Conservation (phyloP, 176 grass and related monocot species). For the Thinopyrum elongatum region DNA sequence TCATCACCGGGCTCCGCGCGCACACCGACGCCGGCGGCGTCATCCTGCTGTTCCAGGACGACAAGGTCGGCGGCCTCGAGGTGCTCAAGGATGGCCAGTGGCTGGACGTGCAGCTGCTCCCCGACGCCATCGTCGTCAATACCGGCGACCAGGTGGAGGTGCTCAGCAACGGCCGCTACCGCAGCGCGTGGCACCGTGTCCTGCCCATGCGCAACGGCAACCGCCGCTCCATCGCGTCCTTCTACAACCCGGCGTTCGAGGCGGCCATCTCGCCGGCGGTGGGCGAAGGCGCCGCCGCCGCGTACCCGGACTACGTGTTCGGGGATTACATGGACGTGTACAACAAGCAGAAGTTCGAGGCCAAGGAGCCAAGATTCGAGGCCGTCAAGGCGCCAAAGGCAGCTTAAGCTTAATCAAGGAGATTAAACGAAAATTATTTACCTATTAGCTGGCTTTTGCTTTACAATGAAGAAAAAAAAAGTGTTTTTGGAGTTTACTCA, state of each 20-base stretch:
- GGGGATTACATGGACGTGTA: constrained; percentile 66
- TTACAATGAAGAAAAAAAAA: no score
- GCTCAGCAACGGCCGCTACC: constrained; percentile 58
- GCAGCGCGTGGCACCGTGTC: constrained; percentile 70
- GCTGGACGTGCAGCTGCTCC: constrained; percentile 59
- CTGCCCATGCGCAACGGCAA: constrained; percentile 57
- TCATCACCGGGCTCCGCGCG: constrained; percentile 52
- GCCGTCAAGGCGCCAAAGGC: constrained; percentile 33
- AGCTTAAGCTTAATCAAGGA: neutral
- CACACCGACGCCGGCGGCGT: constrained; percentile 75
- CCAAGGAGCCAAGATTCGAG: constrained; percentile 52
- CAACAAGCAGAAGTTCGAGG: constrained; percentile 47
- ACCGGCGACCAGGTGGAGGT: constrained; percentile 78
- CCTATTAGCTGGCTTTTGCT: no score
- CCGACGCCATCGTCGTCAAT: constrained; percentile 62
- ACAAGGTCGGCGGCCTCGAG: constrained; percentile 54
- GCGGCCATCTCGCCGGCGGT: constrained; percentile 41
- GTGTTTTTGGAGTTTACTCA: no score
- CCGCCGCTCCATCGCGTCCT: constrained; percentile 59
- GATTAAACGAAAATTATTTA: no score
- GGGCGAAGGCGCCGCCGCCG: neutral
- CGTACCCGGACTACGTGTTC: constrained; percentile 49
- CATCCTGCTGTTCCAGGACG: constrained; percentile 73
- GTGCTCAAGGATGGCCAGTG: constrained; percentile 60
- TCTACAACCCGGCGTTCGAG: constrained; percentile 54